Base-by-base conservation (phyloP, 352 stramenopile species). In the Phytophthora colocasiae region DNA sequence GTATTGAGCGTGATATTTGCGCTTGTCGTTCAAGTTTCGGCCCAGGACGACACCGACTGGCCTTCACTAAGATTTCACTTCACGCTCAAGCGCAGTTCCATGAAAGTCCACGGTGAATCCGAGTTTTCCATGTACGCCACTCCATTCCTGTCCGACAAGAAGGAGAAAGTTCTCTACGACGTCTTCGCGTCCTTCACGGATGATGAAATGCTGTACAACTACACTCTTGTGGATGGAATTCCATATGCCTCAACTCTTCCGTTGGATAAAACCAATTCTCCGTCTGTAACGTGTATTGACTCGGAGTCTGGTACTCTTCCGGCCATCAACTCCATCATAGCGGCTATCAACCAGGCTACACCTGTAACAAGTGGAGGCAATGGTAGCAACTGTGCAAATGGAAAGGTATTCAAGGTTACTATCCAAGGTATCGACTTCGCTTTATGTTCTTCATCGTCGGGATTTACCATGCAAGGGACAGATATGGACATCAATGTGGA, bases 21-120 rank as follows among this genome's bases (percentile, higher is more conserved):
- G 1, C 6, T 65, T 2, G 31, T 36, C 3, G 17, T 51, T 26
- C 32, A 58, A 15, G 12, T 29, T 14, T 14, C 15, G 49, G 26
- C 9, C 36, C 22, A 34, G 19, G 24, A 36, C 14, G 19, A 29
- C 24, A 24, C 1, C 17, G 12, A 45, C 26, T 71, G 66, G 43
- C 69, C 69, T 22, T 65, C 58, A 6, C 46, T 84, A 2, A 48
- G 38, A 4, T 54, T 84, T 26, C 58, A 69, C 3, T 67, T 81
- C 47, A 73, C 41, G 0, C 43, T 78, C 56, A 81, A 81, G 50
- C 69, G 72, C 15, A 57, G 15, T 27, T 65, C 68, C 14, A 80
- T 84, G 75, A 49, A 48, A 5, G 24, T 80, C 14, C 54, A 71
- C 15, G 72, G 72, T 3, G 10, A 66, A 9, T 63, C 71, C 5